Evolutionary conservation across 371 early-diverging fungal genomes (phyloP), one percentile per base, ranked within the genome.

Genomic region (Apophysomyces trapeziformis): DNA sequence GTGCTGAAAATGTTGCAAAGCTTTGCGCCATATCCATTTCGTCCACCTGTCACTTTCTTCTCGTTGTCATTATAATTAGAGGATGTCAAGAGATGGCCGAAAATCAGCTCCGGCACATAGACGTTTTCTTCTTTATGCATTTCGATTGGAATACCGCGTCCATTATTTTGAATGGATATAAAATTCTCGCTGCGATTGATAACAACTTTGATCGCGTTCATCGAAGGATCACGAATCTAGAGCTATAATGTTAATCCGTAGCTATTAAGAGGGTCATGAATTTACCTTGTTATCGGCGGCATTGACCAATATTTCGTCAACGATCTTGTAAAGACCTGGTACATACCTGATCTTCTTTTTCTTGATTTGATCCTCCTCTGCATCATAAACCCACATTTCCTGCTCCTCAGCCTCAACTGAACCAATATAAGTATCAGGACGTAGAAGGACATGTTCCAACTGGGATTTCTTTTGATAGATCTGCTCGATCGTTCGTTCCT

Each of bases 11-110:
- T 99, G 72, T 99, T 99, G 83, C 99, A 98, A 12, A 99, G 89
- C 77, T 99, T 99, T 43, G 99, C 99, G 63, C 99, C 99, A 76
- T 96, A 99, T 56, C 99, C 99, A 78, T 99, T 99, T 57, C 99
- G 86, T 37, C 99, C 99, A 73, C 99, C 99, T 7, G 97, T 96
- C 18, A 97, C 93, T 76, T 99, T 99, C 77, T 99, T 96, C 75
- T 99, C 96, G 32, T 89, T 79, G 77, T 99, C 99, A 77, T 99
- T 91, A 77, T 99, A 99, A 86, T 99, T 99, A 63, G 97, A 96
- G 18, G 97, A 96, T 0, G 99, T 99, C 57, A 99, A 80, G 21
- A 99, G 83, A 72, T 99, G 99, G 0, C 99, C 99, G 86, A 99
- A 99, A 61, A 99, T 99, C 59, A 99, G 87, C 72, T 99, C 99